These are phyloP conservation scores for Raddia distichophylla DNA, from an alignment of 176 grass and related monocot genomes.

Conservation along the genomic window DNA sequence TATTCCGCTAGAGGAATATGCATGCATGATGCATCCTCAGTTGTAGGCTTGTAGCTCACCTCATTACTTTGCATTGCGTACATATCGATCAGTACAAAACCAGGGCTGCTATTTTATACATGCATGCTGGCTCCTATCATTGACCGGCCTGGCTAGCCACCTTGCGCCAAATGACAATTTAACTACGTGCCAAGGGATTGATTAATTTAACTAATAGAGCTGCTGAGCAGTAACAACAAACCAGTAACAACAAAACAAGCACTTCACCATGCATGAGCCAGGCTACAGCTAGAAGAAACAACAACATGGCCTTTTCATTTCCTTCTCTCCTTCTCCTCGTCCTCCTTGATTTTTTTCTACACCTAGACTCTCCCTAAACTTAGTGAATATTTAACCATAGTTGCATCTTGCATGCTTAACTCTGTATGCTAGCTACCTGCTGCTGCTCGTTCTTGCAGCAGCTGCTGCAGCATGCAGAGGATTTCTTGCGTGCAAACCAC, in stretches of 20 bases:
- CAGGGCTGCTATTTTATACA: constrained; percentile 25
- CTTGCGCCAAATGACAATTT: constrained; percentile 24
- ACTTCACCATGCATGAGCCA: not conserved
- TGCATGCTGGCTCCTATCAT: constrained; percentile 35
- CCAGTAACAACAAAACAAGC: constrained; percentile 27
- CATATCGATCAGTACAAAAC: constrained; percentile 25
- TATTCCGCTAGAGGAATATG: constrained; percentile 36
- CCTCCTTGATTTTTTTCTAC: not conserved
- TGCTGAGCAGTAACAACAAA: constrained; percentile 38
- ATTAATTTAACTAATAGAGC: not conserved
- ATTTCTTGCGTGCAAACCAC: constrained; percentile 1
- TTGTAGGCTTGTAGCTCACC: not conserved
- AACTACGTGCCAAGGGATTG: constrained; percentile 12
- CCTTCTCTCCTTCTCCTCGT: not conserved
- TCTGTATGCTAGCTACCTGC: not conserved
- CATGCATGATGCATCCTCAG: constrained; percentile 2
- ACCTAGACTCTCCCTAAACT: not conserved
- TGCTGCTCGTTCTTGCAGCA: not conserved
- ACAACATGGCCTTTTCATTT: not conserved
- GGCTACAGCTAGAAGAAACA: constrained; percentile 39
- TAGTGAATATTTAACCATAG: not conserved
- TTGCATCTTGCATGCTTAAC: not conserved
- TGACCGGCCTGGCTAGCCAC: constrained; percentile 43
- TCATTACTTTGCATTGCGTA: not conserved
- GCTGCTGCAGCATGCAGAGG: not conserved